Conservation (phyloP, 306 rosid species). For the Morella rubra region DNA sequence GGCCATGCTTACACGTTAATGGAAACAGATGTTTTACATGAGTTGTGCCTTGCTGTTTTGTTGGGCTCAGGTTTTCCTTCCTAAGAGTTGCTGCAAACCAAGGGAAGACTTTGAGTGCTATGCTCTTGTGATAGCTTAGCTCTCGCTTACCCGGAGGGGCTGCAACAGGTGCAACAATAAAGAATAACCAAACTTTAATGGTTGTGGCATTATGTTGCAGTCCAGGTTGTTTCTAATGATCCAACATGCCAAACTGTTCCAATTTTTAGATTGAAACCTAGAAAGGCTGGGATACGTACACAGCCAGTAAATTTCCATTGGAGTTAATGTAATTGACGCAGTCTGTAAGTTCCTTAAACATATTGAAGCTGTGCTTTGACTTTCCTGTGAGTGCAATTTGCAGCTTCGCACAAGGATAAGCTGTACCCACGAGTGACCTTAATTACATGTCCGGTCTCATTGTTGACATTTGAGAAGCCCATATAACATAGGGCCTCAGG, state of each 20-base stretch:
- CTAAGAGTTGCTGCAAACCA: background rate
- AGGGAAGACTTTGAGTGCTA: background rate
- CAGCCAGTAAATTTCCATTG: background rate
- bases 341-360: background rate
- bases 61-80: background rate
- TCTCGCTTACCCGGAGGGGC: background rate
- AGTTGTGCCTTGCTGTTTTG: background rate
- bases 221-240: background rate
- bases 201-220: no score
- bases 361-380: background rate
- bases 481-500: background rate
- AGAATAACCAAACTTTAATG: background rate
- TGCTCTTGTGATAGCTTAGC: background rate
- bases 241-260: background rate
- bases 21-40: background rate
- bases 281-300: background rate
- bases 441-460: background rate
- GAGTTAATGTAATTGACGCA: background rate
- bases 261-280: background rate
- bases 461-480: background rate
- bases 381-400: background rate
- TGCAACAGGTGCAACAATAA: background rate
- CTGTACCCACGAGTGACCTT: background rate
- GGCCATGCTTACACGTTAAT: background rate
- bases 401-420: background rate